Percentiles rank a stretch among this genome's conserved stretches.
Conservation (phyloP, 2,329 filamentous ascomycete genomes). For the Colletotrichum sidae region DNA sequence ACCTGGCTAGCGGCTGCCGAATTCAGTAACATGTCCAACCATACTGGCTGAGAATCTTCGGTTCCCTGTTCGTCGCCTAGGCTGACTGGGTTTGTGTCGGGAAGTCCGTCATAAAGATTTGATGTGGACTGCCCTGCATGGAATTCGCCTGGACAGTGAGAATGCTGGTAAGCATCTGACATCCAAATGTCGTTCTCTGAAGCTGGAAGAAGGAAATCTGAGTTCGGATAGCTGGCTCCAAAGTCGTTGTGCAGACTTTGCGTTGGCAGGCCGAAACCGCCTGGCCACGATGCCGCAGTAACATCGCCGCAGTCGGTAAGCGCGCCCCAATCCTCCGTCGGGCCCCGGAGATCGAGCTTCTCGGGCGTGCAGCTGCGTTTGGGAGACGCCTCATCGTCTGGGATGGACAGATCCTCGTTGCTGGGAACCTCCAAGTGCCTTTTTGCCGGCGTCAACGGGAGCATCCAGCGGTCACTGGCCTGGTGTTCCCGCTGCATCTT, state of each 20-base stretch:
- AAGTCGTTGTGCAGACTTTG: not conserved
- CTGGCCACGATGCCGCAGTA: not conserved
- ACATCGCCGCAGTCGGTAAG: not conserved
- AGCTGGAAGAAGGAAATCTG: not conserved
- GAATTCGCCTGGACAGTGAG: rapidly evolving
- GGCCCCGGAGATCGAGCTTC: not conserved
- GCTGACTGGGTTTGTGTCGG: not conserved
- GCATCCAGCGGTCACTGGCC: no score
- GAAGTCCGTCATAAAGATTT: no score
- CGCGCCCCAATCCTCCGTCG: not conserved
- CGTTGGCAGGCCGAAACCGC: not conserved
- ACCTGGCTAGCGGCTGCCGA: not conserved
- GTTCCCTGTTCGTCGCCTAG: not conserved
- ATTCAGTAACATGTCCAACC: rapidly evolving
- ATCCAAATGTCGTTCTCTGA: not conserved
- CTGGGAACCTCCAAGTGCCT: no score
- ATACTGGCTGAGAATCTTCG: not conserved
- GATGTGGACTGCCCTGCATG: no score
- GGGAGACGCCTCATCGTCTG: not conserved
- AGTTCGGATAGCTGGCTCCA: not conserved
- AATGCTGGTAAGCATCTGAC: not conserved
- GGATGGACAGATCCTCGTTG: no score
- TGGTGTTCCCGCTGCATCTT: no score
- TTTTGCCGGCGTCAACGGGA: no score
- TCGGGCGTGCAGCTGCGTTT: not conserved